Evolutionary conservation across 2,329 filamentous ascomycete genomes (phyloP).

Genomic region (Sporothrix inflata): DNA sequence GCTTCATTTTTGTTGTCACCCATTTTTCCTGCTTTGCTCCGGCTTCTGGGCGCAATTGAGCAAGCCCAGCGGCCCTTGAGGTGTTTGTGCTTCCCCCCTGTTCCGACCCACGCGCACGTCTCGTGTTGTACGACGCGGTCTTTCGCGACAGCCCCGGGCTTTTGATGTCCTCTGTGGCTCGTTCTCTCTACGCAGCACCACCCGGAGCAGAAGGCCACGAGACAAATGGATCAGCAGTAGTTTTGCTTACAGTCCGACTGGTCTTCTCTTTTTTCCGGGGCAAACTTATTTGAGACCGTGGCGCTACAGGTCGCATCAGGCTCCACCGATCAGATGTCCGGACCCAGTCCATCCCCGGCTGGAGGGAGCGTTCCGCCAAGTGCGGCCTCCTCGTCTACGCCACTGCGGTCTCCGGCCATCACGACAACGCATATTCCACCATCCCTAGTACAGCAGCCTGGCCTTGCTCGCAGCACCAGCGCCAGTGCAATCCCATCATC

Average conservation of each 20-base stretch:
- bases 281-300: not conserved
- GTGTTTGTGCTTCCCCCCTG: not conserved
- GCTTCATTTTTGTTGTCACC: not conserved
- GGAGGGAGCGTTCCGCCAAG: not conserved
- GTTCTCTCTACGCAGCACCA: not conserved
- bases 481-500: not conserved
- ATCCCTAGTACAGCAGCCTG: not conserved
- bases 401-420: not conserved
- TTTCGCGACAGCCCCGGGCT: not conserved
- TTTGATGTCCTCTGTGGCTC: not conserved
- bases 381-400: not conserved
- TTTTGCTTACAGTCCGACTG: conserved; percentile 22
- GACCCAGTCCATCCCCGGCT: not conserved
- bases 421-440: not conserved
- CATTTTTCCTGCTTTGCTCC: not conserved
- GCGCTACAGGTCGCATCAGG: not conserved
- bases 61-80: not conserved
- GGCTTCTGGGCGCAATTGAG: not conserved
- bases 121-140: not conserved
- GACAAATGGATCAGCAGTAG: conserved; percentile 23
- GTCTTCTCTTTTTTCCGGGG: not conserved
- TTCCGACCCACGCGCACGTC: not conserved
- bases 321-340: not conserved
- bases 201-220: not conserved
- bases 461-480: not conserved